phyloP scores from a whole-genome alignment of 2,329 filamentous ascomycete species.

The Tolypocladium endophyticum region DNA sequence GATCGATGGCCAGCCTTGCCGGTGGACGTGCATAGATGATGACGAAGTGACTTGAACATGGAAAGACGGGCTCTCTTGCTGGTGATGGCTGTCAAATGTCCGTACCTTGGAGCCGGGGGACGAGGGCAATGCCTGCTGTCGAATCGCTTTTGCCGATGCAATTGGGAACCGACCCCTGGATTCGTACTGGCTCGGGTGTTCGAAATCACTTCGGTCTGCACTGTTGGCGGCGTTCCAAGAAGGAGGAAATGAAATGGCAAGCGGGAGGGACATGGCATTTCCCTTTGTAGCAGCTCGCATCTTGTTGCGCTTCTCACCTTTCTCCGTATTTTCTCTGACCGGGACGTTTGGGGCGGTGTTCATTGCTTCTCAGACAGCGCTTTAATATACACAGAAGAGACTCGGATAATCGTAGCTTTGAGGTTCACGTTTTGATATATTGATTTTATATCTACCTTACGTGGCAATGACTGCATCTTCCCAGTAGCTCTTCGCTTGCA shows the following conservation, averaged over 20 bases:
- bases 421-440: not conserved
- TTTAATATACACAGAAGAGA: slow-evolving; percentile 1
- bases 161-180: not conserved
- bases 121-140: not conserved
- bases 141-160: not conserved
- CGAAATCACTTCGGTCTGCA: not conserved
- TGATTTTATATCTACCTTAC: too few relatives aligned
- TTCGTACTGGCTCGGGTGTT: not conserved
- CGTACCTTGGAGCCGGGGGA: not conserved
- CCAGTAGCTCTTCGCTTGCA: not conserved
- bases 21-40: not conserved
- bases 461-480: not conserved
- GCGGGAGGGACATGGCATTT: not conserved
- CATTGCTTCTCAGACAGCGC: slow-evolving; percentile 1
- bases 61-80: not conserved
- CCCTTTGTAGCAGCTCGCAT: not conserved
- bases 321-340: slow-evolving; percentile 5
- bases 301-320: not conserved
- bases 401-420: not conserved
- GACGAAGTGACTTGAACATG: not conserved
- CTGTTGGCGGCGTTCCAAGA: not conserved
- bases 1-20: not conserved
- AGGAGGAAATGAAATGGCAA: not conserved
- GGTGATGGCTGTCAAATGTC: not conserved
- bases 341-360: slow-evolving; percentile 6